A percentile compares a stretch with the other conserved stretches of the same genome.
These are phyloP conservation scores for Epicoccum nigrum DNA, from an alignment of 2,329 filamentous ascomycete species.

Conservation along the genomic window DNA sequence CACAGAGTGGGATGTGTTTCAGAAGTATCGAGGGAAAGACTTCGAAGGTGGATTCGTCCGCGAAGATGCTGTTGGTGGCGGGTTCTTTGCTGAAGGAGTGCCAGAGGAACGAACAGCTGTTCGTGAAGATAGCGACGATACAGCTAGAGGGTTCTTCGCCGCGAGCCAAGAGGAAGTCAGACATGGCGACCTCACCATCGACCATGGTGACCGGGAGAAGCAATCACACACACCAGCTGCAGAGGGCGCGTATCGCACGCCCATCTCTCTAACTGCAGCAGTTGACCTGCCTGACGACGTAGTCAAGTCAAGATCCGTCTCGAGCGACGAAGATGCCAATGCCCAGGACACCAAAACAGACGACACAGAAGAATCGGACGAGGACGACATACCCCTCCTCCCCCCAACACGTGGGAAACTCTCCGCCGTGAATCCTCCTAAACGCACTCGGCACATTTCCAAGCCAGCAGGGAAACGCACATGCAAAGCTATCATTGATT, in stretches of 20 bases:
- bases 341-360: constrained; percentile 5
- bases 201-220: constrained; percentile 34
- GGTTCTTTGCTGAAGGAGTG: constrained; percentile 22
- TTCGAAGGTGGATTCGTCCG: constrained; percentile 53
- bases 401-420: constrained; percentile 21
- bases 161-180: constrained; percentile 46
- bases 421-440: too few species aligned
- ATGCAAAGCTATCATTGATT: constrained; percentile 4
- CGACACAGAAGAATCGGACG: constrained; percentile 36
- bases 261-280: constrained; percentile 46
- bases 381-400: constrained; percentile 12
- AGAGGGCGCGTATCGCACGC: constrained; percentile 32
- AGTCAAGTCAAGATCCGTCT: not conserved
- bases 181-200: constrained; percentile 39
- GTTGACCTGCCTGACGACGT: constrained; percentile 26
- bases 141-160: constrained; percentile 44
- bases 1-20: constrained; percentile 47
- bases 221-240: constrained; percentile 6
- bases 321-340: not conserved
- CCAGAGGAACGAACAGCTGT: not conserved
- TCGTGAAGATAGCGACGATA: constrained; percentile 29
- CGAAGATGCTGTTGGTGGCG: constrained; percentile 32
- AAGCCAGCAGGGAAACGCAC: constrained; percentile 1
- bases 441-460: too few species aligned
- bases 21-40: constrained; percentile 29